A percentile compares a stretch with the other conserved stretches of the same genome.
phyloP scores from a whole-genome alignment of 2,329 filamentous ascomycete genomes.

The Esteya vermicola region DNA sequence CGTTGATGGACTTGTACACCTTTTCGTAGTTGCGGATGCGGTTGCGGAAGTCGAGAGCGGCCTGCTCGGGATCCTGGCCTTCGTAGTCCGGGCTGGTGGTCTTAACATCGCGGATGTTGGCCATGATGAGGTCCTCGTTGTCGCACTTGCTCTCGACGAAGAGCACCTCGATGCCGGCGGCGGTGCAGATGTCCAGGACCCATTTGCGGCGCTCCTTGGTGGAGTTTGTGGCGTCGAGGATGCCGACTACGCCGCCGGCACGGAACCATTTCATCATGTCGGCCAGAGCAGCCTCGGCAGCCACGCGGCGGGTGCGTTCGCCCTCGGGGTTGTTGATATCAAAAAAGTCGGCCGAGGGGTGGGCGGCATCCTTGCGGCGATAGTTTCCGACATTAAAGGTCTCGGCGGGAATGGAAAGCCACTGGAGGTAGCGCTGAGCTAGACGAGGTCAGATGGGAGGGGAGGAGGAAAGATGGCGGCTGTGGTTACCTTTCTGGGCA shows the following conservation, averaged over 20 bases:
- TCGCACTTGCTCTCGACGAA: slow-evolving; percentile 98
- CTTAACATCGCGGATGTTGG: slow-evolving; percentile 95
- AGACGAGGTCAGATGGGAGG: slow-evolving; percentile 3
- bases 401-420: slow-evolving; percentile 86
- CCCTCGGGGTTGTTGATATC: slow-evolving; percentile 81
- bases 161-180: slow-evolving; percentile 71
- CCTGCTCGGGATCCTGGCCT: slow-evolving; percentile 84
- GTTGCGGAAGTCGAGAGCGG: slow-evolving; percentile 82
- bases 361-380: slow-evolving; percentile 75
- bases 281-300: slow-evolving; percentile 77
- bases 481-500: slow-evolving; percentile 71
- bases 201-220: slow-evolving; percentile 81
- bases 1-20: slow-evolving; percentile 86
- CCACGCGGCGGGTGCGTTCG: slow-evolving; percentile 73
- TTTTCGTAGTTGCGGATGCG: slow-evolving; percentile 96
- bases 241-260: slow-evolving; percentile 75
- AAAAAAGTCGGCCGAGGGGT: slow-evolving; percentile 90
- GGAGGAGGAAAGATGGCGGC: not conserved
- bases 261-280: slow-evolving; percentile 95
- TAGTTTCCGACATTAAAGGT: slow-evolving; percentile 98
- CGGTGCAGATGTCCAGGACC: slow-evolving; percentile 69
- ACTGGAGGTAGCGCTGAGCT: slow-evolving; percentile 90
- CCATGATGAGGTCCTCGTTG: slow-evolving; percentile 91
- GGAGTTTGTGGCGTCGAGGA: slow-evolving; percentile 93
- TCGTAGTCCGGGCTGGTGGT: slow-evolving; percentile 89